Evolutionary conservation across 495 filamentous ascomycete genomes (phyloP).

Genomic region (Podospora pseudopauciseta): DNA sequence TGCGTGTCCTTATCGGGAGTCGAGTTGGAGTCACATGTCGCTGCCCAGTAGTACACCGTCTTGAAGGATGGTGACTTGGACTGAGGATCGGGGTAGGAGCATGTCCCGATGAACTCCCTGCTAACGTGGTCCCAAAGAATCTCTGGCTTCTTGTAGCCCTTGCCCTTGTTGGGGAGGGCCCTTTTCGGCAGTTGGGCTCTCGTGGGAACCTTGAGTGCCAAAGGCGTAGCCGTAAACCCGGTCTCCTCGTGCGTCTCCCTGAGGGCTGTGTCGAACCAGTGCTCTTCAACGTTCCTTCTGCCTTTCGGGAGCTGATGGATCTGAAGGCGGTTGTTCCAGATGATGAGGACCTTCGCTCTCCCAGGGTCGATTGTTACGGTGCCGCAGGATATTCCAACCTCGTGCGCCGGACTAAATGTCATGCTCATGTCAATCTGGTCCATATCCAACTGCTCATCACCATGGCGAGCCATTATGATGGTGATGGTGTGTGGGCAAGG

Average conservation of each 20-base stretch:
- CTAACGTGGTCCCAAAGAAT: conserved; percentile 27
- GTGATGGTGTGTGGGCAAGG: neutral
- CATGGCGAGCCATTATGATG: neutral
- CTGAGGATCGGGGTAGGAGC: conserved; percentile 32
- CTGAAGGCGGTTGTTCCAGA: conserved; percentile 42
- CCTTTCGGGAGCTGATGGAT: conserved; percentile 49
- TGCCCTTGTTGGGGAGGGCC: conserved; percentile 1
- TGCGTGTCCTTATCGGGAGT: conserved; percentile 24
- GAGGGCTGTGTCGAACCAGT: conserved; percentile 38
- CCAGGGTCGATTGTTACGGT: conserved; percentile 42
- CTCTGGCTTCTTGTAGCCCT: conserved; percentile 19
- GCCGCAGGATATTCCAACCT: conserved; percentile 43
- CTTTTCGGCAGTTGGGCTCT: conserved; percentile 27
- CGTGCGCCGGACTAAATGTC: conserved; percentile 35
- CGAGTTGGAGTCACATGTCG: conserved; percentile 28
- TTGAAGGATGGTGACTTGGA: conserved; percentile 28
- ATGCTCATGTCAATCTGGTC: conserved; percentile 31
- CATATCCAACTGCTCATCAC: neutral
- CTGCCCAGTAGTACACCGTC: conserved; percentile 32
- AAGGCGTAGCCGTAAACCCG: conserved; percentile 35
- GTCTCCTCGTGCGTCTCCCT: conserved; percentile 48
- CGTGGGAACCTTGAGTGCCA: conserved; percentile 38
- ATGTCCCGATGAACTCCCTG: conserved; percentile 29
- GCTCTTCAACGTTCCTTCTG: conserved; percentile 44
- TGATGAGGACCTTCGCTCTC: conserved; percentile 35